Conservation (phyloP, 768 basidiomycete species). For the Phylloporus arenicola region DNA sequence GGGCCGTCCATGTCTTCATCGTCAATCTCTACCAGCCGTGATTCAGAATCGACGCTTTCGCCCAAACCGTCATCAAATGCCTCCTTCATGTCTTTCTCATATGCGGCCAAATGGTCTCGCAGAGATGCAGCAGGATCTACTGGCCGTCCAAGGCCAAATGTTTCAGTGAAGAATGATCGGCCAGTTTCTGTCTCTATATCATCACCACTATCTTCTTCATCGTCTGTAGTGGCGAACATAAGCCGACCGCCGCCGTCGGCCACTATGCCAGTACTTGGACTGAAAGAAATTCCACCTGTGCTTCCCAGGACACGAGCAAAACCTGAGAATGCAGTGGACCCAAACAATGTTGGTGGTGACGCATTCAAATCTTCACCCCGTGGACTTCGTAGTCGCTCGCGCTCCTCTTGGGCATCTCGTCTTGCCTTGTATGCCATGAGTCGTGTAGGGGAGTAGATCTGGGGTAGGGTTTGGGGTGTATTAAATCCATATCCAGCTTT, state of each 20-base stretch:
- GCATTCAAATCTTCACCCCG: conserved; percentile 30
- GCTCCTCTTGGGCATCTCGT: conserved; percentile 50
- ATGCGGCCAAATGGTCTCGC: conserved; percentile 58
- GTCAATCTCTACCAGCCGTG: conserved; percentile 29
- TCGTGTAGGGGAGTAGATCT: conserved; percentile 66
- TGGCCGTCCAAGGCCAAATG: conserved; percentile 40
- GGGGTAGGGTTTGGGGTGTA: conserved; percentile 72
- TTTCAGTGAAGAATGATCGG: conserved; percentile 46
- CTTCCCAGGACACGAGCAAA: conserved; percentile 54
- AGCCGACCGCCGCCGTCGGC: conserved; percentile 41
- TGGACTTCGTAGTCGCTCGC: conserved; percentile 36
- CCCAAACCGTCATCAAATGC: conserved; percentile 25
- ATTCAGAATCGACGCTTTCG: conserved; percentile 14
- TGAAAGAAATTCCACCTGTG: conserved; percentile 61
- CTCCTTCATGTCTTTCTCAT: conserved; percentile 47
- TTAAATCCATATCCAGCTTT: conserved; percentile 66
- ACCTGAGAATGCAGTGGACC: conserved; percentile 38
- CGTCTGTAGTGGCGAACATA: conserved; percentile 60
- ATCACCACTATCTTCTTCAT: conserved; percentile 55
- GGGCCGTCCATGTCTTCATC: conserved; percentile 30
- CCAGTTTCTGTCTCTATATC: conserved; percentile 33
- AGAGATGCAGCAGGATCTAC: conserved; percentile 52
- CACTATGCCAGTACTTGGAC: conserved; percentile 48
- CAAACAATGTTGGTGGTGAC: conserved; percentile 24
- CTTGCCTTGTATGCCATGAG: conserved; percentile 59